Base-by-base conservation (phyloP, 768 basidiomycete genomes). In the Termitomyces sp. region DNA sequence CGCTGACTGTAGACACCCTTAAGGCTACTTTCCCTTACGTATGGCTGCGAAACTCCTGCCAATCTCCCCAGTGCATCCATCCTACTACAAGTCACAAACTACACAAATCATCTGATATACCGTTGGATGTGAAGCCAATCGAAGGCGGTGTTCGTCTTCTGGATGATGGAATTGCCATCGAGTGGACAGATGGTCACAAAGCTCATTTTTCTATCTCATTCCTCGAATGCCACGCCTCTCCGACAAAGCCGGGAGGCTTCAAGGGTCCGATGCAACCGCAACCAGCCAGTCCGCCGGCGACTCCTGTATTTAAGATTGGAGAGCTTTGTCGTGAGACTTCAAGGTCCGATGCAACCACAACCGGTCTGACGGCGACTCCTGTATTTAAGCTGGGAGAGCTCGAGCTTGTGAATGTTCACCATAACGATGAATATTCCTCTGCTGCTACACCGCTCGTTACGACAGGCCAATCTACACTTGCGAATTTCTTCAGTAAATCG, bases 41-140 rank as follows among this genome's bases (percentile, higher is more conserved):
- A 53, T 94, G 91, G 85, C 79, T 98, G 10, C 84, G 93, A 22
- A 94, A 98, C 64, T 80, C 88, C 0, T 97, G 93, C 61, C 82
- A 80, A 55, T 92, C 60, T 12, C 70, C 81, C 0, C 62, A 71
- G 2, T 94, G 88, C 59, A 68, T 95, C 9, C 90, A 97, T 61
- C 85, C 90, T 0, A 80, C 84, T 3, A 93, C 87, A 0, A 73
- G 70, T 2, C 95, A 98, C 68, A 90, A 90, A 63, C 74, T 93
- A 0, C 84, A 84, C 63, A 72, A 80, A 48, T 81, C 87, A 2
- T 84, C 85, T 0, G 88, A 90, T 61, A 70, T 90, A 22, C 78
- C 82, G 0, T 46, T 66, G 11, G 74, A 82, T 46, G 71, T 84
- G 49, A 64, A 65, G 2, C 84, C 84, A 5, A 62, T 64, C 19